Percentiles rank a stretch among this genome's conserved stretches.
These are phyloP conservation scores for Achlya hypogyna DNA, from an alignment of 352 stramenopile species.

Conservation along the genomic window DNA sequence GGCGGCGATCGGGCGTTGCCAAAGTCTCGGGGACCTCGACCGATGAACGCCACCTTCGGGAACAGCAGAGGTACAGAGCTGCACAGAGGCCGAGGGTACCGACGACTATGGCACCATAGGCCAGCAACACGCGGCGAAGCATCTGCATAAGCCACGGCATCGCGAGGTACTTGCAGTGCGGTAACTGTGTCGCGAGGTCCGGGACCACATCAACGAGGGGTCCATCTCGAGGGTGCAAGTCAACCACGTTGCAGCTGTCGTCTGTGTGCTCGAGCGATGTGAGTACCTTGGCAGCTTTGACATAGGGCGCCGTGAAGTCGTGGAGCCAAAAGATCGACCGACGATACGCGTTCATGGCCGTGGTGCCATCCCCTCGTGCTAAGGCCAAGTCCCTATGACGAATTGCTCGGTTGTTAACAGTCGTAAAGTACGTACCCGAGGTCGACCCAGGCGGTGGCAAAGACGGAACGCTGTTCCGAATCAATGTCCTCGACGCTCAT, in stretches of 20 bases:
- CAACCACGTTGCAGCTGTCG: conserved; percentile 8
- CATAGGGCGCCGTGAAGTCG: neutral
- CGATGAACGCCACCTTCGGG: no score
- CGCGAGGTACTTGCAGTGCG: neutral
- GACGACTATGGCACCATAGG: neutral
- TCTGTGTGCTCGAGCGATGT: neutral
- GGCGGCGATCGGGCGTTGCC: neutral
- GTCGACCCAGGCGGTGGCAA: conserved; percentile 10
- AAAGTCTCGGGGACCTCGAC: neutral
- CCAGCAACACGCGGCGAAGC: neutral
- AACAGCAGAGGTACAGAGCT: neutral
- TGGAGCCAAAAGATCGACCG: conserved; percentile 6
- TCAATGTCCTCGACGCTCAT: conserved; percentile 1
- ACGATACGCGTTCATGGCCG: neutral
- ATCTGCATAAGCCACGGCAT: neutral
- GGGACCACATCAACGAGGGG: neutral
- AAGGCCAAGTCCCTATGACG: neutral
- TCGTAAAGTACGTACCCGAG: neutral
- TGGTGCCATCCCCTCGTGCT: neutral
- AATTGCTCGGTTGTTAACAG: neutral
- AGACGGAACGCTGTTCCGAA: neutral
- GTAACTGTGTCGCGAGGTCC: neutral
- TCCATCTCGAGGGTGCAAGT: neutral
- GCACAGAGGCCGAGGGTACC: neutral
- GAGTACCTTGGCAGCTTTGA: neutral